Percentiles rank a stretch among this genome's conserved stretches.
Conservation (phyloP, 2,329 filamentous ascomycete genomes). For the Cryphonectria nitschkei region DNA sequence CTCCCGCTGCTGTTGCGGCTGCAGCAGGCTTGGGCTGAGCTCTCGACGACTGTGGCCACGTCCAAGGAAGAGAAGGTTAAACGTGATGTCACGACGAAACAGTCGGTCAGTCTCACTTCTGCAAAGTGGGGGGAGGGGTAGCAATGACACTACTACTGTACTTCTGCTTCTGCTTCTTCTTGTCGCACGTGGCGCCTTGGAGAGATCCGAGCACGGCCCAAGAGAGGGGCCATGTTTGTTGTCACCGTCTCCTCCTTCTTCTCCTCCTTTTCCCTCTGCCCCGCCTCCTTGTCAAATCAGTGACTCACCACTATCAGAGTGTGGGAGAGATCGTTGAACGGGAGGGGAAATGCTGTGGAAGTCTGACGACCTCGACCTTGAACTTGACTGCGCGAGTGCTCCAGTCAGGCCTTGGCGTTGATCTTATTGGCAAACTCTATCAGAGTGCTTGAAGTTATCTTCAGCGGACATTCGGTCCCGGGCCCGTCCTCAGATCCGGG, state of each 20-base stretch:
- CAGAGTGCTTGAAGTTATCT: not conserved
- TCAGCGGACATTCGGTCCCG: not conserved
- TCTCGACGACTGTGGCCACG: slow-evolving; percentile 1
- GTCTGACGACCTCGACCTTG: not conserved
- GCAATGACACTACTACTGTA: not conserved
- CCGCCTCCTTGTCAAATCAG: not conserved
- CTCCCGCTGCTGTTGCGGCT: not conserved
- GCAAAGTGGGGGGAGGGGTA: not conserved
- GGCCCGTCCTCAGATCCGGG: not conserved
- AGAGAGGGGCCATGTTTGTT: not conserved
- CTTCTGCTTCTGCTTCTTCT: not conserved
- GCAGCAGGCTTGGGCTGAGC: not conserved
- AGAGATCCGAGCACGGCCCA: not conserved
- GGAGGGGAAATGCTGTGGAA: not conserved
- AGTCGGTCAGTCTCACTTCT: slow-evolving; percentile 1
- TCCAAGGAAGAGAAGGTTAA: slow-evolving; percentile 2
- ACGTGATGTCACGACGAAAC: not conserved
- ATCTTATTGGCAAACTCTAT: not conserved
- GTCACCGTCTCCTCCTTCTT: not conserved
- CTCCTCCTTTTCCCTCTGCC: not conserved
- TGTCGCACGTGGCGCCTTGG: not conserved
- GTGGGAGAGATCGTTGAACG: not conserved
- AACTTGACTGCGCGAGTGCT: not conserved
- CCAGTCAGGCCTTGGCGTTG: not conserved
- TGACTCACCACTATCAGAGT: not conserved